Conservation (phyloP, 1,284 basidiomycete genomes). For the Coniferiporia sulphurascens region DNA sequence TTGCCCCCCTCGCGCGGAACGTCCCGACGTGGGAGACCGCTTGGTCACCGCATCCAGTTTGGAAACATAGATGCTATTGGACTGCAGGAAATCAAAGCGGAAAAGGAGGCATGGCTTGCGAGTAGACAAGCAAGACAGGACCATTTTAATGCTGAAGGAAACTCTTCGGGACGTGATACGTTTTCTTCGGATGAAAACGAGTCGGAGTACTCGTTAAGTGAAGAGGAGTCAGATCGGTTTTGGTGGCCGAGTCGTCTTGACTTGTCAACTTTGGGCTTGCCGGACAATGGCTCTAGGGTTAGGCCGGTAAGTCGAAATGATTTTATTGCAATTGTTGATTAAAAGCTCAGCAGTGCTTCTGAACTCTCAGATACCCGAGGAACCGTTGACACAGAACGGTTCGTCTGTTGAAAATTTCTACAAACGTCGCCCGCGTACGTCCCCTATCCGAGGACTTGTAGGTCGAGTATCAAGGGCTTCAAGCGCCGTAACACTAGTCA, state of each 20-base stretch:
- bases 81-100: not conserved
- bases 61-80: slow-evolving; percentile 7
- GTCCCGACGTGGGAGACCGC: not conserved
- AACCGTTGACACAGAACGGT: not conserved
- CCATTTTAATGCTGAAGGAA: not conserved
- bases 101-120: not conserved
- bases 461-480: not conserved
- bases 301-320: too few species aligned
- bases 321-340: too few species aligned
- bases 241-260: not conserved
- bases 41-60: not conserved
- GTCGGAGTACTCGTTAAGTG: not conserved
- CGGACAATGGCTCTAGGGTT: too few species aligned
- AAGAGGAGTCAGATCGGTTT: not conserved
- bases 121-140: not conserved
- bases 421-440: not conserved
- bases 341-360: not conserved
- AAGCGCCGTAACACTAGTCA: slow-evolving; percentile 1
- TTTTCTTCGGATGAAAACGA: not conserved
- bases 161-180: not conserved
- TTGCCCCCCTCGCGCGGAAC: not conserved
- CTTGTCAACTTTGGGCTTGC: not conserved
- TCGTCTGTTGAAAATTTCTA: not conserved
- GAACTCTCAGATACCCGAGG: not conserved
- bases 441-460: not conserved